Evolutionary conservation across 768 basidiomycete species (phyloP), one percentile per base, ranked within the genome.

Genomic region (Cystobasidium onofrii): DNA sequence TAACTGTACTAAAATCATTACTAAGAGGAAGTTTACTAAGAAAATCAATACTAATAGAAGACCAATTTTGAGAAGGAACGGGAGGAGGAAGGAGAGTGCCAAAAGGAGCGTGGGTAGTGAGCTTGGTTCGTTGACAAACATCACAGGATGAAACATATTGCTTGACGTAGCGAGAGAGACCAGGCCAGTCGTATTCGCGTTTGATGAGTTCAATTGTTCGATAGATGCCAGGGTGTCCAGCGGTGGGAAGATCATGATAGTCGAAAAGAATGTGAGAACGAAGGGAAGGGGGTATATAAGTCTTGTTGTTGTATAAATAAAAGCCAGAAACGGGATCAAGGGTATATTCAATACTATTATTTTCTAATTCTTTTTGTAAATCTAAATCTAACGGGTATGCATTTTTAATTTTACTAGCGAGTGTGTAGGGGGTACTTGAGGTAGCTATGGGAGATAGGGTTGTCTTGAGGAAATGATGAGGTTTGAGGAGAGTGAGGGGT

Each of bases 1-100:
- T 39, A 61, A 76, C 67, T 36, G 43, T 44, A 43, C 29, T 55
- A 70, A 46, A 66, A 13, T 52, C 57, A 23, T 18, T 27, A 10
- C 82, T 83, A 0, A 70, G 50, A 0, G 84, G 84, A 0, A 85
- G 81, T 18, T 80, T 74, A 0, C 73, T 76, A 64, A 84, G 82
- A 52, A 82, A 79, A 64, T 85, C 83, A 52, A 82, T 79, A 0
- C 81, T 80, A 6, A 84, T 80, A 7, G 78, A 77, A 3, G 78
- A 27, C 83, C 83, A 85, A 0, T 81, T 79, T 25, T 62, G 41
- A 7, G 65, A 12, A 9, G 81, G 80, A 9, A 80, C 75, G 0
- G 78, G 78, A 6, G 82, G 77, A 3, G 78, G 77, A 60, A 54
- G 52, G 18, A 54, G 52, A 20, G 52, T n/a, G 10, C 52, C 52